A percentile compares a stretch with the other conserved stretches of the same genome.
phyloP scores from a whole-genome alignment of 108 stramenopile species.

The Stephanodiscus minutulus region DNA sequence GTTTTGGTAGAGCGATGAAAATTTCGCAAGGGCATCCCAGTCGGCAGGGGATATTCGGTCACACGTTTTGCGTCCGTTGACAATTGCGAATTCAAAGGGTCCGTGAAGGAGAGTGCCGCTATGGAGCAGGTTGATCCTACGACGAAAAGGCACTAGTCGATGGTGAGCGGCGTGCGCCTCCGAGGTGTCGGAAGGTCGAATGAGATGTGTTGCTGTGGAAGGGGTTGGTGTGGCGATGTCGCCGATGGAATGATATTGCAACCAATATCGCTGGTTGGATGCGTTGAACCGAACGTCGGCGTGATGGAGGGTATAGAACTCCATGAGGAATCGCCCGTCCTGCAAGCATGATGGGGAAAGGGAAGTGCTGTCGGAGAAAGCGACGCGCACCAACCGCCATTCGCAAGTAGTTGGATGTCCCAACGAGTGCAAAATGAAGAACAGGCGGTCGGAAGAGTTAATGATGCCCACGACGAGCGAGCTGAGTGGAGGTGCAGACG shows the following conservation, averaged over 20 bases:
- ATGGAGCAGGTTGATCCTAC: constrained; percentile 1
- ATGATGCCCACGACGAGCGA: neutral
- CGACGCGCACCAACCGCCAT: neutral
- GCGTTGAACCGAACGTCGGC: constrained; percentile 9
- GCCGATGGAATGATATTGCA: constrained; percentile 6
- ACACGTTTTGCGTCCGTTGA: constrained; percentile 4
- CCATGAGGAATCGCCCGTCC: neutral
- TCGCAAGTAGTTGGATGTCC: neutral
- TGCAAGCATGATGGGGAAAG: neutral
- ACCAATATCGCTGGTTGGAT: constrained; percentile 17
- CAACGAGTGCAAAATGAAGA: neutral
- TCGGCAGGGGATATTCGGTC: too few species aligned
- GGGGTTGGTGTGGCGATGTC: too few species aligned
- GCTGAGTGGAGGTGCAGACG: neutral
- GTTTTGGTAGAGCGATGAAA: too few species aligned
- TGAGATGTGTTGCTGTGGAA: neutral
- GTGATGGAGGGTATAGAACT: constrained; percentile 11
- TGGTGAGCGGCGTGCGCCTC: neutral
- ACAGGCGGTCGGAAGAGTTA: neutral
- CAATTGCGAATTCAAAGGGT: constrained; percentile 21
- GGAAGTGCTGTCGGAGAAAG: neutral
- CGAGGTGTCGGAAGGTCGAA: constrained; percentile 3
- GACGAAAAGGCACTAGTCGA: neutral
- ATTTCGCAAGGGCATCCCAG: too few species aligned
- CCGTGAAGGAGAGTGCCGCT: constrained; percentile 6